These are phyloP conservation scores for Fraxinus nigra DNA, from an alignment of 305 asterid species.

Conservation along the genomic window DNA sequence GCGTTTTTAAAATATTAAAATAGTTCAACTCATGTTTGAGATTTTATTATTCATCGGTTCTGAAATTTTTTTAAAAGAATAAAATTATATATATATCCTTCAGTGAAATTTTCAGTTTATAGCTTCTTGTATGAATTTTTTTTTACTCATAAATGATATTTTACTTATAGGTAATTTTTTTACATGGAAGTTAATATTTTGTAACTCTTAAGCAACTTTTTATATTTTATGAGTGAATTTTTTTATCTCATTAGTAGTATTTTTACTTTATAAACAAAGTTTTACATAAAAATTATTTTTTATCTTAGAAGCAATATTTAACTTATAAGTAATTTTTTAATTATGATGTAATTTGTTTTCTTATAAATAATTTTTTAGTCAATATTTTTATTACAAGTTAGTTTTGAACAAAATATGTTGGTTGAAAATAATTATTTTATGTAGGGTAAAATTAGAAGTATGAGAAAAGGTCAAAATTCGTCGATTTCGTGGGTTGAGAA, in stretches of 20 bases:
- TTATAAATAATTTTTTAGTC: too few species aligned
- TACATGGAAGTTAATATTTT: too few species aligned
- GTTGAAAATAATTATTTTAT: not conserved
- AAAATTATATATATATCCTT: too few species aligned
- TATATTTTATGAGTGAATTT: not conserved
- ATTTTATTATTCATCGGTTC: not conserved
- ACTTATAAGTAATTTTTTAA: not conserved
- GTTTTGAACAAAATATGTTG: not conserved
- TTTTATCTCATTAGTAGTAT: not conserved
- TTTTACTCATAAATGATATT: not conserved
- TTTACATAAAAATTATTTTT: too few species aligned
- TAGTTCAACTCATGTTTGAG: not conserved
- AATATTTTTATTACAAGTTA: too few species aligned
- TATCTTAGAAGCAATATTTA: not conserved
- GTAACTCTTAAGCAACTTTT: too few species aligned
- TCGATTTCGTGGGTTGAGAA: too few species aligned
- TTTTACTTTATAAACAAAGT: not conserved
- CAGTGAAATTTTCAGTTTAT: not conserved
- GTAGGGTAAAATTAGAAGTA: not conserved
- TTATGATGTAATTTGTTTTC: not conserved
- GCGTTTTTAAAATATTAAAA: too few species aligned
- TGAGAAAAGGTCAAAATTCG: not conserved
- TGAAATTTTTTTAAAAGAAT: too few species aligned
- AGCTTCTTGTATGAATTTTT: not conserved
- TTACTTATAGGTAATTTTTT: not conserved